Conservation (phyloP, 1,139 yeast genomes). For the Yamadazyma aaseri region DNA sequence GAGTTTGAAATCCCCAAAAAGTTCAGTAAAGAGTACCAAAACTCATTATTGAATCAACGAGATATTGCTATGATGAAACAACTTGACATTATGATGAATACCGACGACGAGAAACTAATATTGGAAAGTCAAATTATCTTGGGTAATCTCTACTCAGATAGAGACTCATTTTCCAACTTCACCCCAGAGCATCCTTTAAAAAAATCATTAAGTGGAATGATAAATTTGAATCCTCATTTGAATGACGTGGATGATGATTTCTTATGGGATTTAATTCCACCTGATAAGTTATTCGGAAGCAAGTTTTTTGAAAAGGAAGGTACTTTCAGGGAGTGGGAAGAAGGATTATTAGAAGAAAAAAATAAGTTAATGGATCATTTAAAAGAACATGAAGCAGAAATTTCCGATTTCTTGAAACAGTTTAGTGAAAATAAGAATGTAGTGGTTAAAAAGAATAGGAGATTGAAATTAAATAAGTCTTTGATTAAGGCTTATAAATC, state of each 20-base stretch:
- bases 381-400: slow-evolving; percentile 14
- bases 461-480: slow-evolving; percentile 31
- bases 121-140: slow-evolving; percentile 26
- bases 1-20: slow-evolving; percentile 34
- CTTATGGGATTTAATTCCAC: slow-evolving; percentile 41
- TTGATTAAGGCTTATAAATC: slow-evolving; percentile 27
- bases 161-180: slow-evolving; percentile 26
- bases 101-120: slow-evolving; percentile 26
- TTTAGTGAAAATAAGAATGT: slow-evolving; percentile 17
- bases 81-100: slow-evolving; percentile 25
- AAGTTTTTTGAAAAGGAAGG: slow-evolving; percentile 39
- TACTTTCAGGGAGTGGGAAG: slow-evolving; percentile 39
- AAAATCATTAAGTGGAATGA: slow-evolving; percentile 41
- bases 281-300: slow-evolving; percentile 32
- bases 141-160: slow-evolving; percentile 29
- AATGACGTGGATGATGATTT: slow-evolving; percentile 40
- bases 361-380: slow-evolving; percentile 12
- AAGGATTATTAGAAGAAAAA: slow-evolving; percentile 15
- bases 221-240: slow-evolving; percentile 35
- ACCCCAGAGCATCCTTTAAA: slow-evolving; percentile 40
- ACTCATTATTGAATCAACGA: slow-evolving; percentile 22
- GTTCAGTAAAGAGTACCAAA: slow-evolving; percentile 24
- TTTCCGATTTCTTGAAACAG: slow-evolving; percentile 13
- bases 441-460: slow-evolving; percentile 21
- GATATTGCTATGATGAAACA: slow-evolving; percentile 28